Base-by-base conservation (phyloP, 306 rosid species). In the Hippophae tibetana region DNA sequence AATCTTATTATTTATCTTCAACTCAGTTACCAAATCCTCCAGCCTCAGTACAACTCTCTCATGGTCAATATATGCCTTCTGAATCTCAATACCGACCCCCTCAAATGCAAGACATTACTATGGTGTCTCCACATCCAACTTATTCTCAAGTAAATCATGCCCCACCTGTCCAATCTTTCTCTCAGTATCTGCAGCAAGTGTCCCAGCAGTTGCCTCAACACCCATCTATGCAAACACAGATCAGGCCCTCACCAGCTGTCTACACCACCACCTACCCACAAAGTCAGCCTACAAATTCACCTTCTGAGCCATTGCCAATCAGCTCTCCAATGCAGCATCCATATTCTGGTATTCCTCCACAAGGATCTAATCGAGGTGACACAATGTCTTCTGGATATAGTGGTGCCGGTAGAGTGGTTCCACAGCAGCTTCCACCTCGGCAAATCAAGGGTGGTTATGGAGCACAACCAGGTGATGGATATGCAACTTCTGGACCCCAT, bases 261-360 rank as follows among this genome's bases (percentile, higher is more conserved):
- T 80, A 74, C 27, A 88, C 86, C 67, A 74, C 90, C 40, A 49
- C 92, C 26, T 89, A 93, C 74, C 66, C 80, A 27, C 78, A 84
- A 42, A 78, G 56, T 68, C 99, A 84, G 75, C 84, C 79, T 47
- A 23, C 86, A n/a, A 89, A 76, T 61, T 73, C 76, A 62, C 62
- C 68, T 18, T 49, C 83, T 0, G 99, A 93, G 58, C 55, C 83
- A 51, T 70, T 71, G 42, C 86, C 96, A 18, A 93, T 60, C 80
- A 84, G 95, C 85, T 78, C 86, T 88, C 76, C 95, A 8, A 86
- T 93, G 99, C 99, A 89, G 66, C 69, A 82, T 74, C 69, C 90
- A 27, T 93, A 78, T 72, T 69, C 96, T 2, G 86, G 81, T 53
- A 76, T 83, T 69, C 84, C 93, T 10, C 92, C 79, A 42, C 74